Evolutionary conservation across 805 yeast species (phyloP), one percentile per base, ranked within the genome.

Genomic region (Yamadazyma paraphyllophila): DNA sequence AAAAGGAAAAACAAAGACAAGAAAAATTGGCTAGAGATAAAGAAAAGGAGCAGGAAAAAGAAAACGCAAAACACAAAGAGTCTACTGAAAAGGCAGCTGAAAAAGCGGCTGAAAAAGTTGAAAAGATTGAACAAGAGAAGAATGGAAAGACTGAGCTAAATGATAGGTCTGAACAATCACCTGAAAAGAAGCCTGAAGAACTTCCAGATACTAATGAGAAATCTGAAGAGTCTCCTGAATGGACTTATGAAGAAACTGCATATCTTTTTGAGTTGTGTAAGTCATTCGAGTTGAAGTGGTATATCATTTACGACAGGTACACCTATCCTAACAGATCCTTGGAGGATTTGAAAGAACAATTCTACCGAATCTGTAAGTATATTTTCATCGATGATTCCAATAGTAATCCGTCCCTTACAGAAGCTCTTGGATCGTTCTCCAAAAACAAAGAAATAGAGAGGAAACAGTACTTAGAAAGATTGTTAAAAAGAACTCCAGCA

Each of bases 401-500:
- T 33, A 60, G 70, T 10, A 67, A 69, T 43, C 73, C 74, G 2
- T 61, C 64, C 2, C 61, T 89, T 34, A 73, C 85, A 14, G 83
- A 83, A 26, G 74, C 82, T 24, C 73, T 94, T 57, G 74, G 68
- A 36, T 61, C 81, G 15, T 94, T 76, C 60, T 81, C 88, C 33
- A 83, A 82, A 54, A 74, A 76, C 6, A 82, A 80, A 52, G 99
- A 94, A 62, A 49, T 76, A 15, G 88, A 83, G 54, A 78, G 99
- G 50, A 94, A 94, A 56, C 78, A 78, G 42, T 92, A 92, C 59
- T 66, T 94, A 38, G 83, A 83, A 55, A 80, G 88, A 49, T 69
- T 94, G 32, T 72, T 92, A 36, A 81, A 82, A 31, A 73, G 99
- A 54, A 82, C 92, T 2, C 97, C 99, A 1, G 96, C 97, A 0